Evolutionary conservation across 495 filamentous ascomycete species (phyloP), one percentile per base, ranked within the genome.

Genomic region (Schizothecium vesticola): DNA sequence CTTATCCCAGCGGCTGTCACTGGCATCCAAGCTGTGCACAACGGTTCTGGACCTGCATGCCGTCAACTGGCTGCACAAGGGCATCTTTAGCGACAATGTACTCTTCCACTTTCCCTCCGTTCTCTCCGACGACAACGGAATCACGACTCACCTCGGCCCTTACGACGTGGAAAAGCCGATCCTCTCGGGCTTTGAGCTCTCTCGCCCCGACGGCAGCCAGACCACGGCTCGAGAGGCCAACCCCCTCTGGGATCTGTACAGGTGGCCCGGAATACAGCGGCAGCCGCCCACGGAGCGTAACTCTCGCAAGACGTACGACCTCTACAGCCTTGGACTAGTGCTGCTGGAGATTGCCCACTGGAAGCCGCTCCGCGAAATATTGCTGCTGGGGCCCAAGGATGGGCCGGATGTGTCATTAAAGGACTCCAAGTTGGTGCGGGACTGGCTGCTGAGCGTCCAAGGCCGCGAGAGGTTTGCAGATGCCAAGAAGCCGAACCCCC

Each of bases 21-120:
- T 78, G 57, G 76, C 76, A 1, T n/a, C 23, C 13, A 67, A 58
- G 66, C 63, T 78, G 16, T 75, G 73, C 36, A 63, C 66, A 3
- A 75, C 75, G 0, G 58, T 75, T 3, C 58, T 78, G 61, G 70
- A 75, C 56, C 75, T 88, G 1, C 86, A 88, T 61, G 78, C 83
- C 0, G 82, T 86, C 2, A 83, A 85, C 61, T 88, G 84, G 85
- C 72, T 87, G 26, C 86, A 87, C 77, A 88, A 88, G 71, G 83
- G 83, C 0, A 71, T 88, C 1, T 80, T 84, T 26, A 82, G 79
- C 60, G 76, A 83, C 36, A 86, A 85, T 65, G 78, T 88, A 56
- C 63, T 87, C 3, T 86, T 87, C 67, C 78, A 82, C 56, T 67
- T 69, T 21, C 29, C 43, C 65, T 21, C n/a, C 0, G 56, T 8